Evolutionary conservation across 352 stramenopile species (phyloP).

Genomic region (Pythium guiyangense): DNA sequence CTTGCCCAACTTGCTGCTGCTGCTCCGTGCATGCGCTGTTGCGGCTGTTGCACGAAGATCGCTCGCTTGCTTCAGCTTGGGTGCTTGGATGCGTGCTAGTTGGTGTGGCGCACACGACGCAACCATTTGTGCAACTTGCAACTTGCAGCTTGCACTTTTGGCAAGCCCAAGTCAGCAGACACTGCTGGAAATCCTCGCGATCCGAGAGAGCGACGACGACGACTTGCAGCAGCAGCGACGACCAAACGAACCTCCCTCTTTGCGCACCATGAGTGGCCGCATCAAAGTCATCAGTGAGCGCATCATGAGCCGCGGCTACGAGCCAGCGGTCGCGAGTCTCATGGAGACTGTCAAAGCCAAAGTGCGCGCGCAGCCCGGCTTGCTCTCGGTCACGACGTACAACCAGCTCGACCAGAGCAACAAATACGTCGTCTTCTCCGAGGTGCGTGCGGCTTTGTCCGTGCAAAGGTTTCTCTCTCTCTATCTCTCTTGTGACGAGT

Average conservation of each 20-base stretch:
- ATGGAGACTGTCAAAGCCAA: constrained; percentile 86
- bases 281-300: constrained; percentile 80
- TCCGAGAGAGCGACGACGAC: too few species aligned
- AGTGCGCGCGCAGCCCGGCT: constrained; percentile 66
- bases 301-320: constrained; percentile 86
- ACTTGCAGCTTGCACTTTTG: not conserved
- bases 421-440: constrained; percentile 88
- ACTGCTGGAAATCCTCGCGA: too few species aligned
- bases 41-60: not conserved
- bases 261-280: constrained; percentile 30
- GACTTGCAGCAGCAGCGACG: too few species aligned
- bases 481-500: not conserved
- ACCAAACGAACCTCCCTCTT: not conserved
- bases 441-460: constrained; percentile 28
- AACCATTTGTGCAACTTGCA: not conserved
- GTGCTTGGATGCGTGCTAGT: not conserved
- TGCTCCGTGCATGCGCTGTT: not conserved
- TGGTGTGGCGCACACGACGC: not conserved
- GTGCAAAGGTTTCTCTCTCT: not conserved
- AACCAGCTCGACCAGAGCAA: constrained; percentile 70
- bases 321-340: constrained; percentile 73
- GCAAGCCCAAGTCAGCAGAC: not conserved
- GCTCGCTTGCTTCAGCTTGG: not conserved
- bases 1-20: too few species aligned
- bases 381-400: constrained; percentile 78